phyloP scores from a whole-genome alignment of 345 rosid genomes.

The Rhodomyrtus tomentosa region DNA sequence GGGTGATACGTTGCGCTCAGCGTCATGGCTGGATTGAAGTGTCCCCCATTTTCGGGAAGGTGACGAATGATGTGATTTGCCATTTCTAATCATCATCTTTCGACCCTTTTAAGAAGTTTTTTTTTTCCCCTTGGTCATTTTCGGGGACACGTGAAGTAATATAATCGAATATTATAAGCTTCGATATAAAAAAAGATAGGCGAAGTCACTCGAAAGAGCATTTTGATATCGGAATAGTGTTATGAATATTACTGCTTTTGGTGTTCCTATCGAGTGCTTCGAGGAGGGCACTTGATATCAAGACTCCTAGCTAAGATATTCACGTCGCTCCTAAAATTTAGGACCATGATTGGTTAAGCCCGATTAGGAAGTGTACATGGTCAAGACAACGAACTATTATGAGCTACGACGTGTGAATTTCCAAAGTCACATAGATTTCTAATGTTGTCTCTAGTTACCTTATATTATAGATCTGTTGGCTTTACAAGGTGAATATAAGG shows the following conservation, averaged over 20 bases:
- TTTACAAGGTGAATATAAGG: not conserved
- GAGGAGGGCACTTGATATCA: not conserved
- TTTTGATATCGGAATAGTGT: no score
- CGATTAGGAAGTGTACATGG: not conserved
- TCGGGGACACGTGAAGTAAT: not conserved
- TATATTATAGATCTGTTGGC: not conserved
- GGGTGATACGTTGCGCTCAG: conserved; percentile 32
- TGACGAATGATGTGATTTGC: not conserved
- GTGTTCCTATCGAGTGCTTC: not conserved
- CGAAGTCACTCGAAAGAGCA: not conserved
- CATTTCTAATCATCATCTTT: not conserved
- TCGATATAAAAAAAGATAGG: not conserved
- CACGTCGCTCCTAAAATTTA: not conserved
- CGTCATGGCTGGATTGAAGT: conserved; percentile 2
- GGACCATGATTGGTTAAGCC: not conserved
- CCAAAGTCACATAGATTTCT: not conserved
- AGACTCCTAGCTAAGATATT: not conserved
- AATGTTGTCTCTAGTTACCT: no score
- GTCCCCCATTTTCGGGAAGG: not conserved
- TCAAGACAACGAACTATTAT: not conserved
- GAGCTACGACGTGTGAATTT: not conserved
- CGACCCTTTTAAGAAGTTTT: not conserved
- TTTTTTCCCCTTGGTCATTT: not conserved
- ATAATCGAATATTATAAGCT: not conserved
- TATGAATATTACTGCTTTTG: not conserved